phyloP scores from a whole-genome alignment of 2,329 filamentous ascomycete genomes.

The Thelonectria discophora region DNA sequence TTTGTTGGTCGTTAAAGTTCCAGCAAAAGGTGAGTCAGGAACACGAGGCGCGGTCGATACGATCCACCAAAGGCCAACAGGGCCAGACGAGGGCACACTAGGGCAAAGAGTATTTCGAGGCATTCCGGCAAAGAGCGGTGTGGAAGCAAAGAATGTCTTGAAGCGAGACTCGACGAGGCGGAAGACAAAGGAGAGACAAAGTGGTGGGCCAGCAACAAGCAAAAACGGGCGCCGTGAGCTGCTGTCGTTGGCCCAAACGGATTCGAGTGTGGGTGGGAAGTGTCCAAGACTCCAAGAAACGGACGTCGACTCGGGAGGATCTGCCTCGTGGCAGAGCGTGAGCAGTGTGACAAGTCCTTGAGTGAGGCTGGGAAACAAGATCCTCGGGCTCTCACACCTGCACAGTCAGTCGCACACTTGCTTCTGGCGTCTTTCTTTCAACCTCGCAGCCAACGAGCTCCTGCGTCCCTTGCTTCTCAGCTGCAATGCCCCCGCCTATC shows the following conservation, averaged over 20 bases:
- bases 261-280: constrained; percentile 29
- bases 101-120: constrained; percentile 30
- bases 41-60: constrained; percentile 26
- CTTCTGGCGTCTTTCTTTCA: background rate
- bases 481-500: constrained; percentile 34
- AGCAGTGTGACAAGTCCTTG: constrained; percentile 25
- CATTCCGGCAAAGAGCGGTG: constrained; percentile 42
- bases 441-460: constrained; percentile 25
- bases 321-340: constrained; percentile 30
- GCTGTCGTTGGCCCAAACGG: constrained; percentile 24
- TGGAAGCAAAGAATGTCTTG: constrained; percentile 24
- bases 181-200: constrained; percentile 32
- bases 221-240: constrained; percentile 19
- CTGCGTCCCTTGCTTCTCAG: constrained; percentile 39
- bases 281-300: constrained; percentile 24
- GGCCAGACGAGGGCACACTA: constrained; percentile 16
- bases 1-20: constrained; percentile 23
- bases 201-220: constrained; percentile 29
- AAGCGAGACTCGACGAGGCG: constrained; percentile 28
- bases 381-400: too few species aligned
- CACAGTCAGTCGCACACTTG: background rate
- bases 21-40: constrained; percentile 29
- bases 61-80: constrained; percentile 28
- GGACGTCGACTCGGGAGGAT: constrained; percentile 14
- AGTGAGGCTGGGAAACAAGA: constrained; percentile 16